Evolutionary conservation across 129 eudicot species (phyloP).

Genomic region (Rutidosis leptorrhynchoides): DNA sequence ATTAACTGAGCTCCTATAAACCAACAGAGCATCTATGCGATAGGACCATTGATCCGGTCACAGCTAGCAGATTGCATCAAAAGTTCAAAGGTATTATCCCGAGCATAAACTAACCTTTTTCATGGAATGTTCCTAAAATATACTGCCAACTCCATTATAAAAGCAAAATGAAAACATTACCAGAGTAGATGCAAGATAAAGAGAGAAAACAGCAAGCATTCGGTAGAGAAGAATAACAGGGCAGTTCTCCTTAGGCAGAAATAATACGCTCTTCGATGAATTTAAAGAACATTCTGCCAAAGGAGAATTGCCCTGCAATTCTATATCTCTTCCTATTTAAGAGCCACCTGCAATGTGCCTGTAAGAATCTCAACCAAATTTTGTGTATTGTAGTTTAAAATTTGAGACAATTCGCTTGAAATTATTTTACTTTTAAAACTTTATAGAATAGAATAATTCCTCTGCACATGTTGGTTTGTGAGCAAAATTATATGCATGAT

Average conservation of each 20-base stretch:
- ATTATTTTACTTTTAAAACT: not conserved
- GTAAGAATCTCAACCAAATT: not conserved
- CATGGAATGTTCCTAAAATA: slow-evolving; percentile 42
- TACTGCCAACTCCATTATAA: slow-evolving; percentile 27
- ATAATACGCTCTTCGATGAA: not conserved
- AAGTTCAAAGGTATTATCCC: slow-evolving; percentile 43
- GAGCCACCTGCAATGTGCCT: not conserved
- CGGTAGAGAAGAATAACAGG: slow-evolving; percentile 44
- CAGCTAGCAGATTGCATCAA: slow-evolving; percentile 29
- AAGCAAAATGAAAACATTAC: slow-evolving; percentile 24
- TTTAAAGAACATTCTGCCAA: slow-evolving; percentile 40
- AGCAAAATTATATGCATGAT: not conserved
- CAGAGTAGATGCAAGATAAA: not conserved
- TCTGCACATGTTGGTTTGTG: not conserved
- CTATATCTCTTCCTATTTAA: not conserved
- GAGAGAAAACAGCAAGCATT: not conserved
- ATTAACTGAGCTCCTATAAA: not conserved
- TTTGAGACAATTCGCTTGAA: not conserved
- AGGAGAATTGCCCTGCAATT: slow-evolving; percentile 44
- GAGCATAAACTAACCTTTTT: slow-evolving; percentile 37
- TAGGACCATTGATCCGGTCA: slow-evolving; percentile 24
- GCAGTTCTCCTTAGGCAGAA: slow-evolving; percentile 61
- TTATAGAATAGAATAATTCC: not conserved
- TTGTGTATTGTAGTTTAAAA: not conserved
- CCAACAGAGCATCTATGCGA: slow-evolving; percentile 26